Base-by-base conservation (phyloP, 768 basidiomycete genomes). In the button mushroom (Agaricus bisporus) region DNA sequence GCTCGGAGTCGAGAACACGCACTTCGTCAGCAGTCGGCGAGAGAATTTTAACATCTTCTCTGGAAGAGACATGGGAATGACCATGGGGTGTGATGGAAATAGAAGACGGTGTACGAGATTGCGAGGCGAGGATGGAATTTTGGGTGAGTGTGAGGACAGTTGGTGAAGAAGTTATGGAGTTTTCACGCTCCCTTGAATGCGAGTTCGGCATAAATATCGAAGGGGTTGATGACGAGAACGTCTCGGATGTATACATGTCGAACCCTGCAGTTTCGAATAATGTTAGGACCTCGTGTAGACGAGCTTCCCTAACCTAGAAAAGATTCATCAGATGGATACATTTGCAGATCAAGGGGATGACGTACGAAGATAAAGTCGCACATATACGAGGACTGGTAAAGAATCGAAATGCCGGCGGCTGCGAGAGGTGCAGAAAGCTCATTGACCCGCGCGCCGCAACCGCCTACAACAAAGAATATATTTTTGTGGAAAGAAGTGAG, bases 371-470 rank as follows among this genome's bases (percentile, higher is more conserved):
- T 86, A 63, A 86, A 90, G 66, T 91, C 88, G 60, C 86, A 83
- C 78, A 81, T 82, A 65, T 91, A 90, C 2, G 87, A 87, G 5
- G 86, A 88, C 63, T 88, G 86, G 65, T 91, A 91, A 12, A 91
- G 71, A 46, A 91, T 91, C 29, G 85, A 87, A 36, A 91, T 88
- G 2, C 86, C 86, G 36, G 83, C 85, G 11, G 80, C 82, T 10
- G 87, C 86, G 17, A 91, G 70, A 29, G 84, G 86, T 14, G 85
- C 82, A 18, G 89, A 89, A 29, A 91, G 72, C 62, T 90, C 86
- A 56, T 83, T 80, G 0, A 90, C 81, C 43, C 88, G 77, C 17
- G 84, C 82, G 11, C 87, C 86, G 5, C 85, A 82, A 56, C 77
- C 81, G 63, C 84, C 85, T 86, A 58, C 2, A 38, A 39, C 20